Base-by-base conservation (phyloP, 495 filamentous ascomycete species). In the Filosporella fistucella region DNA sequence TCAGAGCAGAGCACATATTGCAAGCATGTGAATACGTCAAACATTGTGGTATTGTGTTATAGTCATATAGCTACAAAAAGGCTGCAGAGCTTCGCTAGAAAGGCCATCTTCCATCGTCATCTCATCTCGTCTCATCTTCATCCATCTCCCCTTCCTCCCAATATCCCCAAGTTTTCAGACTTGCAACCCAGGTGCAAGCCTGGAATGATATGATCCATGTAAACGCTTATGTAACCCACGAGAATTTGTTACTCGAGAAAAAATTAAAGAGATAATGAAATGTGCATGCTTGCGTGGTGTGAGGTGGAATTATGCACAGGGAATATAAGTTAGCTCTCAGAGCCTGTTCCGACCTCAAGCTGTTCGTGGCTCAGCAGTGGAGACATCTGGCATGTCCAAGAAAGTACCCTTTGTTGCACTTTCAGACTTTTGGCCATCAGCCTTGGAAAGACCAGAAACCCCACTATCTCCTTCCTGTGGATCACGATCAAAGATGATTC, bases 401-500 rank as follows among this genome's bases (percentile, higher is more conserved):
- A 51, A 51, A 22, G 32, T 43, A 39, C 46, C 47, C 30, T 30
- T 49, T 10, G 25, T 18, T 14, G 51, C 42, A 16, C 35, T 52
- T 18, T 50, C 55, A 1, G 51, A 45, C 18, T 51, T 47, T n/a
- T 42, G 38, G 14, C 9, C 34, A 7, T 59, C 52, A 13, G 43
- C 7, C 21, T 53, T 49, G 2, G 52, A 52, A 17, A 56, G 40
- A 4, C 72, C 74, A 21, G 69, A 66, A 14, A 70, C 59, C 33
- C 64, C 71, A 58, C 70, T 74, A 55, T 76, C 72, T n/a, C 64
- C 64, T 58, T 74, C 74, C 45, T 68, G 65, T 66, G 42, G 62
- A 11, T 61, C 55, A 17, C 41, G 30, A 34, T 58, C 58, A 25
- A 51, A 61, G 29, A 58, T 56, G 23, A 61, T 56, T 14, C 58